These are phyloP conservation scores for Alternaria consortialis DNA, from an alignment of 2,329 filamentous ascomycete species.

Conservation along the genomic window DNA sequence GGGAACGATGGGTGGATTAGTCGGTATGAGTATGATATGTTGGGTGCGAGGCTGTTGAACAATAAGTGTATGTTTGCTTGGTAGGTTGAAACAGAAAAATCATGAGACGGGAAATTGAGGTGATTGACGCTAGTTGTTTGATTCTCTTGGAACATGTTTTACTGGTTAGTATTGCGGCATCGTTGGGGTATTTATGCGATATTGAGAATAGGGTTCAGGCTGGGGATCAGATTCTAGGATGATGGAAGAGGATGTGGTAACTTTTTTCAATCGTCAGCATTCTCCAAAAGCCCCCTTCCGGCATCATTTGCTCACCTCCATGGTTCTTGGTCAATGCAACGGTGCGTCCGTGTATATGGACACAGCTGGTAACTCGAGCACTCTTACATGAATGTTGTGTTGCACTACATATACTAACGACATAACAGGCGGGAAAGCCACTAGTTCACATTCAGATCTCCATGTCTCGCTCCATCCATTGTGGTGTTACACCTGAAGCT, in stretches of 20 bases:
- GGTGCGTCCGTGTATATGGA: neutral
- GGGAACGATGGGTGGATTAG: conserved; percentile 94
- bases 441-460: neutral
- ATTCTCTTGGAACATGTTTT: neutral
- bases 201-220: neutral
- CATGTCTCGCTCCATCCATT: too few relatives aligned
- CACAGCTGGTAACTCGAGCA: neutral
- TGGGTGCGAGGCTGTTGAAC: conserved; percentile 80
- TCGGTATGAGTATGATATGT: conserved; percentile 83
- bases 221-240: neutral
- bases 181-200: neutral
- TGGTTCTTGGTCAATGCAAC: neutral
- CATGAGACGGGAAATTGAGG: neutral
- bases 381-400: neutral
- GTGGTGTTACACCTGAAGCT: neutral
- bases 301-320: too few relatives aligned
- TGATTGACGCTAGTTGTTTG: neutral
- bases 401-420: neutral
- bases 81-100: conserved; percentile 27
- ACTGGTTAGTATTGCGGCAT: neutral
- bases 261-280: neutral
- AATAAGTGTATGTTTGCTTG: conserved; percentile 55
- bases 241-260: neutral
- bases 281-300: neutral
- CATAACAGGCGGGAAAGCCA: neutral